A percentile compares a stretch with the other conserved stretches of the same genome.
These are phyloP conservation scores for Kwoniella heveanensis DNA, from an alignment of 768 basidiomycete species.

Conservation along the genomic window DNA sequence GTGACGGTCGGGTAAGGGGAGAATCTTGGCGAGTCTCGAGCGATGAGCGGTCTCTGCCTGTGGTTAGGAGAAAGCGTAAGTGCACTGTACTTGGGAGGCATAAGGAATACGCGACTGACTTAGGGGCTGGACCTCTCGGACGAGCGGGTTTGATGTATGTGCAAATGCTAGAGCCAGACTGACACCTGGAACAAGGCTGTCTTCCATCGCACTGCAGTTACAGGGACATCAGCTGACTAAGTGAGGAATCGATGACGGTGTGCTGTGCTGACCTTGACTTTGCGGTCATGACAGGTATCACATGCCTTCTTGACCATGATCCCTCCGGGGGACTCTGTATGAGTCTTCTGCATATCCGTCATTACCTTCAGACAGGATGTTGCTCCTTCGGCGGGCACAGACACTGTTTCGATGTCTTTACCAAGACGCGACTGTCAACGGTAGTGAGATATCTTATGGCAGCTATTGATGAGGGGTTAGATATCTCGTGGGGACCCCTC, in stretches of 20 bases:
- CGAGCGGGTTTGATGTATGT: constrained; percentile 36
- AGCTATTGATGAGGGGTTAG: too few species aligned
- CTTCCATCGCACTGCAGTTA: constrained; percentile 27
- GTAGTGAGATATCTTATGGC: too few species aligned
- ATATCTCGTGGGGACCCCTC: too few species aligned
- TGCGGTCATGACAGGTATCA: constrained; percentile 39
- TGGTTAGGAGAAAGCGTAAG: too few species aligned
- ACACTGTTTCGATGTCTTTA: too few species aligned
- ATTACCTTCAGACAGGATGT: too few species aligned
- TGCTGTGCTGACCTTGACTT: constrained; percentile 33
- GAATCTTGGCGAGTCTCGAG: neutral
- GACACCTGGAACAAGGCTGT: constrained; percentile 30
- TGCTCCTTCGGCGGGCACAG: too few species aligned
- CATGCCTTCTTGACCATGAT: constrained; percentile 30
- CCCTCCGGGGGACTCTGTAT: too few species aligned
- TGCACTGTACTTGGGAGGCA: too few species aligned
- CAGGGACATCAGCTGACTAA: neutral
- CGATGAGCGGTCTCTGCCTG: neutral
- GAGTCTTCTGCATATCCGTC: too few species aligned
- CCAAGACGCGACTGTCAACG: too few species aligned
- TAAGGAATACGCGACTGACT: constrained; percentile 9
- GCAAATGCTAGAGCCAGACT: constrained; percentile 11
- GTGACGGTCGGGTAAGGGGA: neutral
- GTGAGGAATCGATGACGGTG: neutral
- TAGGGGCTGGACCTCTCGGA: constrained; percentile 35